Evolutionary conservation across 176 grass and related monocot genomes (phyloP), one percentile per base, ranked within the genome.

Genomic region (Themeda triandra): DNA sequence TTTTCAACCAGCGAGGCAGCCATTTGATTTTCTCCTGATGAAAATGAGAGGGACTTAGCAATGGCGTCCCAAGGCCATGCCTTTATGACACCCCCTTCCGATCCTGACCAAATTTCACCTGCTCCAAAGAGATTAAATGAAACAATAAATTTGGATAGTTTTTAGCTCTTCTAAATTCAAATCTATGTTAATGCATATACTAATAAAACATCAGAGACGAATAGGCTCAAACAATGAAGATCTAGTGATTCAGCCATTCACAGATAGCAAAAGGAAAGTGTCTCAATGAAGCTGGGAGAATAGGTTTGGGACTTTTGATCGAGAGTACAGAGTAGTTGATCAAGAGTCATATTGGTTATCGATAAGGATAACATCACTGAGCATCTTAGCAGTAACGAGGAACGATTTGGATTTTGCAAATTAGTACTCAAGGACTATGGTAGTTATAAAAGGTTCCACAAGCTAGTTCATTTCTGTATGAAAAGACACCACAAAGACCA

Each of bases 71-170:
- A 98, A 62, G 96, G 96, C 96, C 96, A 98, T 51, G 79, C 96
- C 83, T 86, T 95, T 75, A 98, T 92, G 31, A 88, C 73, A 65
- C 96, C 96, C 48, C 80, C 91, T 81, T 98, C 96, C 5, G 96
- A 93, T 71, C 96, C 93, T 74, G 96, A 88, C 96, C 96, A 98
- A 88, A 98, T 86, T 86, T 98, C 96, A 90, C 96, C 96, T 95
- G 85, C 86, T 87, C 83, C 65, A 80, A 82, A 85, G 83, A 91
- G 29, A 87, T 33, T 84, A 64, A 73, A 70, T 60, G 71, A 90
- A 90, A 85, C 59, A 75, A 85, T 84, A 66, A 81, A 69, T 65
- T 85, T 71, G 7, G 29, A 67, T 66, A 39, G 27, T 1, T 63
- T 84, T 69, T 56, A 44, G 45, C 24, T 53, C 18, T 13, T 80